These are phyloP conservation scores for Heritiera fomes DNA, from an alignment of 345 rosid genomes.

Conservation along the genomic window DNA sequence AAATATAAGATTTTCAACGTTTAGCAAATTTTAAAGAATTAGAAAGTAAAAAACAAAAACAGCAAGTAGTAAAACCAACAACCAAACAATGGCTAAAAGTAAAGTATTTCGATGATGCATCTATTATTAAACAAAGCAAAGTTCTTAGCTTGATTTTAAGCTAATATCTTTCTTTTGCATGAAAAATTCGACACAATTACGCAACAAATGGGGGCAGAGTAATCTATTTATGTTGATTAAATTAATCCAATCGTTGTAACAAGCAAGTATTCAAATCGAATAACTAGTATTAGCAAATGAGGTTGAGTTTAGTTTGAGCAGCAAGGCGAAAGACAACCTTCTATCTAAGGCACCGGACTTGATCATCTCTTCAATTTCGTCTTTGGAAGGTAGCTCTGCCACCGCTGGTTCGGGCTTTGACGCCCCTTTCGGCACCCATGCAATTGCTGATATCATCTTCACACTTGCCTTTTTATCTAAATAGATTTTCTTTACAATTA, in stretches of 20 bases:
- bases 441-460: constrained; percentile 74
- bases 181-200: neutral
- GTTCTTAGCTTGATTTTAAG: neutral
- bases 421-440: constrained; percentile 92
- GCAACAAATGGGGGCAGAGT: neutral
- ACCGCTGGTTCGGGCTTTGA: constrained; percentile 60
- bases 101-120: neutral
- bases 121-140: neutral
- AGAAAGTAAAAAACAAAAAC: neutral
- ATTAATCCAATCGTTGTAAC: neutral
- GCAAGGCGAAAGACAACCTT: constrained; percentile 33
- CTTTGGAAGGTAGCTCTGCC: constrained; percentile 77
- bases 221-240: neutral
- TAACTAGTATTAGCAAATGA: neutral
- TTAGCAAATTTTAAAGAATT: neutral
- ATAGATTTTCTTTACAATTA: neutral
- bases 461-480: neutral
- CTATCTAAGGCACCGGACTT: constrained; percentile 51
- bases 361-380: constrained; percentile 77
- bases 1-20: neutral
- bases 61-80: neutral
- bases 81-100: neutral
- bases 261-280: neutral
- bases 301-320: neutral
- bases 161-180: neutral